Conservation (phyloP, 1,284 basidiomycete genomes). For the Ustilago nuda region DNA sequence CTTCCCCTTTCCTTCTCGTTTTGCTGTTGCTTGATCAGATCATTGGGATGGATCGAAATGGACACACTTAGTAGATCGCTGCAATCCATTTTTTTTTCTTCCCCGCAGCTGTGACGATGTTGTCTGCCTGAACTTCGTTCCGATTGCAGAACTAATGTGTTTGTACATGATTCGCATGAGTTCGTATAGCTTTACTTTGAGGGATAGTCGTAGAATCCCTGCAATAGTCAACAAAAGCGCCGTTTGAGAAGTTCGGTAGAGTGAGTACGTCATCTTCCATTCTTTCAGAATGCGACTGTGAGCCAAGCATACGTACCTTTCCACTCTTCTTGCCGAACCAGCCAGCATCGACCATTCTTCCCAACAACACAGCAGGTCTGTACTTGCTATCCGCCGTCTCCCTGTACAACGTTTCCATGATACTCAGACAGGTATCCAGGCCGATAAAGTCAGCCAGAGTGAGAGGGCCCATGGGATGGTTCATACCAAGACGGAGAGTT, state of each 20-base stretch:
- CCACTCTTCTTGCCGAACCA: conserved; percentile 89
- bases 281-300: no score
- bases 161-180: background rate
- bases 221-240: background rate
- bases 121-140: background rate
- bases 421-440: conserved; percentile 77
- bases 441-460: conserved; percentile 78
- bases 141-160: background rate
- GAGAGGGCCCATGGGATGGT: conserved; percentile 86
- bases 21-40: background rate
- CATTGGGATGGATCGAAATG: background rate
- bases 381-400: conserved; percentile 97
- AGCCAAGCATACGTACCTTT: conserved; percentile 46
- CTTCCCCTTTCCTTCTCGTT: background rate
- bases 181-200: conserved; percentile 23
- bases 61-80: background rate
- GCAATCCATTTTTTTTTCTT: background rate
- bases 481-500: conserved; percentile 91
- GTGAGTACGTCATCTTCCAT: background rate
- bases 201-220: conserved; percentile 66
- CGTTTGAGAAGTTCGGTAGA: background rate
- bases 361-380: conserved; percentile 87
- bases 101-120: background rate
- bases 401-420: conserved; percentile 62
- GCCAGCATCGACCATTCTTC: conserved; percentile 95